Evolutionary conservation across 108 stramenopile genomes (phyloP).

Genomic region (Skeletonema costatum): DNA sequence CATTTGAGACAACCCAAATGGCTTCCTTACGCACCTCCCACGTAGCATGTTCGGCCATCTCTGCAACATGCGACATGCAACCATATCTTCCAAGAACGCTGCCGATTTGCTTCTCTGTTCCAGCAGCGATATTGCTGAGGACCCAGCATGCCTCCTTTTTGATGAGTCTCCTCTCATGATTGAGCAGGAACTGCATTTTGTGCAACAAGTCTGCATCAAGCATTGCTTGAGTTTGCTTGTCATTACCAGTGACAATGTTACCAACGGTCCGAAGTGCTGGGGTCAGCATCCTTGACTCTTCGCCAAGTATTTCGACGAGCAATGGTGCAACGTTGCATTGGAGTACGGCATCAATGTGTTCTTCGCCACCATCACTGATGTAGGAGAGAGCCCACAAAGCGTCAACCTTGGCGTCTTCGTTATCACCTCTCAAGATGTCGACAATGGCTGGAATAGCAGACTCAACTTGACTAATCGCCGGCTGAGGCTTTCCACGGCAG

Average conservation of each 20-base stretch:
- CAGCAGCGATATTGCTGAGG: constrained; percentile 93
- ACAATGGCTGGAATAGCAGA: constrained; percentile 65
- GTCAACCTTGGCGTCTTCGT: constrained; percentile 62
- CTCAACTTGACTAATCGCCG: constrained; percentile 44
- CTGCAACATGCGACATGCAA: constrained; percentile 52
- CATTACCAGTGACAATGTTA: constrained; percentile 92
- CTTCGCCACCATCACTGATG: constrained; percentile 85
- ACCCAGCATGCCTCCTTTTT: constrained; percentile 93
- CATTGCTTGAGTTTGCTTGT: constrained; percentile 86
- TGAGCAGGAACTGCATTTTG: constrained; percentile 20
- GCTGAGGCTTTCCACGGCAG: constrained; percentile 93
- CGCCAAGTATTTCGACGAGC: constrained; percentile 61
- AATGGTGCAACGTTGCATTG: constrained; percentile 44
- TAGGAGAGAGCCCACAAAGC: constrained; percentile 92
- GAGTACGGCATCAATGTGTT: constrained; percentile 75
- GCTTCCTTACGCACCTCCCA: constrained; percentile 95
- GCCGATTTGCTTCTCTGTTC: constrained; percentile 76
- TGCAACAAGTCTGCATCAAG: constrained; percentile 71
- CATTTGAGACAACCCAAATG: constrained; percentile 81
- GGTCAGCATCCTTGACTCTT: constrained; percentile 42
- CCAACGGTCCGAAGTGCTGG: constrained; percentile 92
- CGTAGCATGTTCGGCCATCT: constrained; percentile 58
- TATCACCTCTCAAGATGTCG: constrained; percentile 26
- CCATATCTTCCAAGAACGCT: constrained; percentile 41
- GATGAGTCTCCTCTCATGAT: constrained; percentile 3